Conservation (phyloP, 352 stramenopile genomes). For the Pythium myriotylum region DNA sequence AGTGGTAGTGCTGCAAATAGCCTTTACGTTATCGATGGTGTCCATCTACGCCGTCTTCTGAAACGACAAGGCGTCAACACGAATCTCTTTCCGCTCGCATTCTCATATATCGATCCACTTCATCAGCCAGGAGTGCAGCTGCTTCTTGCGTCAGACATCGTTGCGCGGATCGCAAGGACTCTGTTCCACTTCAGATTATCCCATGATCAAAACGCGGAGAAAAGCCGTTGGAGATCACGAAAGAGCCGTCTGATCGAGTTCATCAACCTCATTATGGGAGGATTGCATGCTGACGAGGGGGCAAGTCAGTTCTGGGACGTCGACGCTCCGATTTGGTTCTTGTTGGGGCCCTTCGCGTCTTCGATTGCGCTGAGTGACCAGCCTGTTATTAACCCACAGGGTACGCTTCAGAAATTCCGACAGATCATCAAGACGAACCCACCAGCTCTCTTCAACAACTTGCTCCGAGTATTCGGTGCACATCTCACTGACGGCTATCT, state of each 20-base stretch:
- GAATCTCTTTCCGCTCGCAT: constrained; percentile 71
- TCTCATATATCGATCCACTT: constrained; percentile 39
- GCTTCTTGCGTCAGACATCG: constrained; percentile 69
- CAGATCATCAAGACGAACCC: constrained; percentile 55
- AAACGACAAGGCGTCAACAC: constrained; percentile 66
- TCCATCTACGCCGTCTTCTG: constrained; percentile 66
- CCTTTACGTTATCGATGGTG: constrained; percentile 72
- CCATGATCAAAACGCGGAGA: constrained; percentile 45
- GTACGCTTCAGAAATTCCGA: constrained; percentile 50
- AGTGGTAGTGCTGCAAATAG: constrained; percentile 26
- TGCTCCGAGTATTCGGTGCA: constrained; percentile 60
- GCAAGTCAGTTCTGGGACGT: constrained; percentile 76
- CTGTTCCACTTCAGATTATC: constrained; percentile 68
- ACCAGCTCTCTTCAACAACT: constrained; percentile 52
- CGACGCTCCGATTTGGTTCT: constrained; percentile 62
- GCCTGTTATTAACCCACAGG: constrained; percentile 16
- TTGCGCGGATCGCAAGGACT: constrained; percentile 73
- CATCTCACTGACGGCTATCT: constrained; percentile 53
- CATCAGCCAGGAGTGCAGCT: constrained; percentile 55
- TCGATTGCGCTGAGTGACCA: constrained; percentile 50
- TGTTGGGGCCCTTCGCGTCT: constrained; percentile 60
- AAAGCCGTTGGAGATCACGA: constrained; percentile 52
- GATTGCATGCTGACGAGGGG: constrained; percentile 36
- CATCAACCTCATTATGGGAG: constrained; percentile 71
- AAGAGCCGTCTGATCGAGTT: constrained; percentile 66